Evolutionary conservation across 768 basidiomycete genomes (phyloP).

Genomic region (Rhodotorula diobovata): DNA sequence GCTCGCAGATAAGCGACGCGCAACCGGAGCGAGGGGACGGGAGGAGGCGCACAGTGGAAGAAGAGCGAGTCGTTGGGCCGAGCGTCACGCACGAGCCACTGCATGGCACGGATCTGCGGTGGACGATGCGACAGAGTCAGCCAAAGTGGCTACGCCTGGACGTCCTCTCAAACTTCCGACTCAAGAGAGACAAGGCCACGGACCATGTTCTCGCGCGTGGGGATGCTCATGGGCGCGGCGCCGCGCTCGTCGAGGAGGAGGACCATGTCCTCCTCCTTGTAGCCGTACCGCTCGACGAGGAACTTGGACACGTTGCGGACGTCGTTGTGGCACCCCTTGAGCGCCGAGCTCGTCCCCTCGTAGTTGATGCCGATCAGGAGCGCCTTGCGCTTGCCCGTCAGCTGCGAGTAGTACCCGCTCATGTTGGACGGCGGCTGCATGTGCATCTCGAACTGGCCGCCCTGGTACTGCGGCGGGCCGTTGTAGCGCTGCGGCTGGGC

Average conservation of each 20-base stretch:
- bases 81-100: constrained; percentile 82
- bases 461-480: constrained; percentile 37
- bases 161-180: not conserved
- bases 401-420: constrained; percentile 31
- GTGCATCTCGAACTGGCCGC: constrained; percentile 38
- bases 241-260: constrained; percentile 71
- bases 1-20: too few species aligned
- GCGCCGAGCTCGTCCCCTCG: constrained; percentile 56
- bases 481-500: constrained; percentile 9
- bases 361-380: constrained; percentile 84
- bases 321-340: constrained; percentile 88
- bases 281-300: constrained; percentile 53
- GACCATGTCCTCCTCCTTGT: constrained; percentile 74
- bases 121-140: not conserved
- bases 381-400: constrained; percentile 75
- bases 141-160: too few species aligned
- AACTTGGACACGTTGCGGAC: constrained; percentile 75
- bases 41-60: constrained; percentile 59
- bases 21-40: not conserved
- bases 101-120: constrained; percentile 67
- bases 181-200: constrained; percentile 28
- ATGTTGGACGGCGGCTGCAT: constrained; percentile 22
- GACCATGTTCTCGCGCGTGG: constrained; percentile 77
- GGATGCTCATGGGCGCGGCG: constrained; percentile 58
- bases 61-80: constrained; percentile 77